Base-by-base conservation (phyloP, 75 land plant genomes). In the Picea sitchensis region DNA sequence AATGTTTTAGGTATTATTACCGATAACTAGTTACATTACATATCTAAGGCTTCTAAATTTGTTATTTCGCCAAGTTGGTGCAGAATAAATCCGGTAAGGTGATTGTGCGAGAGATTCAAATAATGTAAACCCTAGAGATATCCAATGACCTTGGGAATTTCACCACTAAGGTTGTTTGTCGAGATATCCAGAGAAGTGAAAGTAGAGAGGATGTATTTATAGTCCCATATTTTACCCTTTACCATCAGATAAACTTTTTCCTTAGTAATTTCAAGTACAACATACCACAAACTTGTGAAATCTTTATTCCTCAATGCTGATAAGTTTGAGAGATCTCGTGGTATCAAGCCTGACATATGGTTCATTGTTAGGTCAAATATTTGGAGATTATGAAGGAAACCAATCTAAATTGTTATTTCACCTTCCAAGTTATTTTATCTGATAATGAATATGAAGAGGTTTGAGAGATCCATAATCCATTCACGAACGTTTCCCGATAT, bases 161-260 rank as follows among this genome's bases (percentile, higher is more conserved):
- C 41, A 54, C 81, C 81, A 21, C 44, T 21, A 3, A 80, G 47
- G 34, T 77, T 58, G 62, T 80, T 80, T 21, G 14, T 2, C 15
- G 79, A 78, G 14, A 78, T 4, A 62, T 78, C 73, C 3, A 73
- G 13, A 12, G 75, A 36, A 36, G 38, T 38, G 41, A 73, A 18
- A n/a, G 3, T 7, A 15, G 14, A 73, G 11, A 41, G 75, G 6
- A 41, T 73, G 38, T 73, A 36, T n/a, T 73, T 41, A 20, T 73
- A 30, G 3, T 15, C 67, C 67, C 67, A 26, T 2, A 3, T 34
- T 7, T 1, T 14, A 30, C 67, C 67, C 34, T 64, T 64, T 14
- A 64, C 67, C 31, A 64, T 14, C 5, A 64, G n/a, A 17, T 73
- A 5, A 73, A 36, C 17, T 6, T 73, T 23, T 36, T 73, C 51